Evolutionary conservation across 73 alveolate genomes (phyloP), one percentile per base, ranked within the genome.

Genomic region (Paramecium sexaurelia): DNA sequence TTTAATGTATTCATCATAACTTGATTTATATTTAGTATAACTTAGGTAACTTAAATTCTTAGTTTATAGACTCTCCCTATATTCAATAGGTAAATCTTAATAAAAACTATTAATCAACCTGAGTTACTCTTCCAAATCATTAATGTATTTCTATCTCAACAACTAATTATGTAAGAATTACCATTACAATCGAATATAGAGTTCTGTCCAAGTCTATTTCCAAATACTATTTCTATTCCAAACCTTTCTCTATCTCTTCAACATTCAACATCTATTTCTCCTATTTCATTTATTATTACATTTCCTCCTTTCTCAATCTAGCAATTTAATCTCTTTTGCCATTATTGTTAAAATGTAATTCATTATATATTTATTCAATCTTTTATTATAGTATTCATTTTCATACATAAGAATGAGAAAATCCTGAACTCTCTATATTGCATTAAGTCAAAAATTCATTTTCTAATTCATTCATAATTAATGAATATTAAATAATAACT

Each of bases 381-480:
- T 61, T 0, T 51, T 3, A 51, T 9, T 13, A 7, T 24, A 29
- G 11, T 13, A 61, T 5, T 10, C 4, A 61, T 61, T 5, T 61
- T 5, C 6, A 29, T 61, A 61, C 83, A 61, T 61, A 61, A 61
- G 83, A 61, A 61, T 61, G 83, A 29, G 39, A 32, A 61, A 29
- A 61, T 26, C 27, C 83, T 29, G 39, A 32, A 61, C 83, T 61
- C 26, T 26, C 83, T 0, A 61, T 61, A 61, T 61, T 61, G 19
- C 83, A 61, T 61, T 61, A 61, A 61, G 83, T 61, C 83, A 61
- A 29, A 61, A 61, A 61, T 61, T 61, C 83, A 24, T 61, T 61
- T 8, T 61, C 83, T 8, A 61, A 61, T 61, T 61, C 83, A 61
- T 61, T 61, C 83, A 61, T 61, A 61, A 17, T 51, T 51, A 35